phyloP scores from a whole-genome alignment of 805 yeast genomes.

The Huiozyma sinensis region DNA sequence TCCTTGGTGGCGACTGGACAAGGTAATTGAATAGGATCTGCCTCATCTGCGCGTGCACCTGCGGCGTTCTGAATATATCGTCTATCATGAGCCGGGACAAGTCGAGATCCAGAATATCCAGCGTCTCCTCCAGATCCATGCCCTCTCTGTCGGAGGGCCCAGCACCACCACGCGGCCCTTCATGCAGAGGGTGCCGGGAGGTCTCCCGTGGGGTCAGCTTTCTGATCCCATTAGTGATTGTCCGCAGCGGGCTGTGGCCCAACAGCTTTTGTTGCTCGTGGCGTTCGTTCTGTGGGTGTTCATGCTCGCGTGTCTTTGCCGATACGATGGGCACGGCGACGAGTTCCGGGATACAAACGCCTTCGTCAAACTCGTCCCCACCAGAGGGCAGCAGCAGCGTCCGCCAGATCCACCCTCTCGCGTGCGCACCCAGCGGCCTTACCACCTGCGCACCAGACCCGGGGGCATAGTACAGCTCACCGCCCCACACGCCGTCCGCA shows the following conservation, averaged over 20 bases:
- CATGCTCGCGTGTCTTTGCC: background rate
- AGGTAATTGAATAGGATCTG: constrained; percentile 19
- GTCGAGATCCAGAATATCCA: constrained; percentile 24
- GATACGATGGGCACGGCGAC: constrained; percentile 10
- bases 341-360: constrained; percentile 1
- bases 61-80: constrained; percentile 11
- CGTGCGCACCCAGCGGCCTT: constrained; percentile 1
- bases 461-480: constrained; percentile 15
- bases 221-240: constrained; percentile 11
- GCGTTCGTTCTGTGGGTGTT: background rate
- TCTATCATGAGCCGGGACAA: constrained; percentile 20
- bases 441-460: background rate
- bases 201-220: constrained; percentile 16
- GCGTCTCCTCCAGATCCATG: constrained; percentile 14
- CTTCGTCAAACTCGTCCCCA: constrained; percentile 1
- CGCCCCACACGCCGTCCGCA: constrained; percentile 24
- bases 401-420: constrained; percentile 27
- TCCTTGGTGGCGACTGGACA: background rate
- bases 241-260: constrained; percentile 1
- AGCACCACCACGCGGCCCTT: background rate
- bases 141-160: background rate
- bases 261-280: too few species aligned
- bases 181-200: constrained; percentile 7
- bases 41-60: constrained; percentile 17
- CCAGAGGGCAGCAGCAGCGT: constrained; percentile 15